These are phyloP conservation scores for Hygrophorus russula DNA, from an alignment of 768 basidiomycete genomes.

Conservation along the genomic window DNA sequence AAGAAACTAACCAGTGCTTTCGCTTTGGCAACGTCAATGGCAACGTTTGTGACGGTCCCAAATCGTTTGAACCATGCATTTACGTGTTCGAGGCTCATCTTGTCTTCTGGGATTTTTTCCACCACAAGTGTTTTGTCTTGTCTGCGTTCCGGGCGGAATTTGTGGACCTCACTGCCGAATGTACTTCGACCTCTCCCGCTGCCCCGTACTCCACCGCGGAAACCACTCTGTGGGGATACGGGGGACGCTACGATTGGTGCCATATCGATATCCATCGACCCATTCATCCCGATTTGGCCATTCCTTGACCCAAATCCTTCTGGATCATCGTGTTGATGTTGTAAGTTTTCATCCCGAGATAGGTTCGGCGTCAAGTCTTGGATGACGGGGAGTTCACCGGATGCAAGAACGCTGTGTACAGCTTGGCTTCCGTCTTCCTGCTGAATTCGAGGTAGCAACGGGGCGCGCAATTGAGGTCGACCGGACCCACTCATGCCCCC, in stretches of 20 bases:
- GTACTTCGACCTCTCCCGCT: conserved; percentile 41
- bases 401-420: conserved; percentile 26
- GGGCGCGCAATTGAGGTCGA: conserved; percentile 38
- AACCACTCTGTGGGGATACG: conserved; percentile 14
- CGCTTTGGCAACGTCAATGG: conserved; percentile 59
- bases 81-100: conserved; percentile 65
- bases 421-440: conserved; percentile 36
- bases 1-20: conserved; percentile 87
- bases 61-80: conserved; percentile 88
- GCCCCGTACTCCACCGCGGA: conserved; percentile 21
- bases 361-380: conserved; percentile 66
- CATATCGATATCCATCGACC: conserved; percentile 22
- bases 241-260: conserved; percentile 20
- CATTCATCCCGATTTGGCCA: conserved; percentile 15
- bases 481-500: conserved; percentile 14
- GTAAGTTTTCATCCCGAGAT: conserved; percentile 22
- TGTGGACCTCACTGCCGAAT: conserved; percentile 56
- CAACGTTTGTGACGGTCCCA: conserved; percentile 86
- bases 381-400: conserved; percentile 74
- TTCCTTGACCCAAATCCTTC: conserved; percentile 1
- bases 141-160: conserved; percentile 55
- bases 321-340: conserved; percentile 15
- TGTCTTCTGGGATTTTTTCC: conserved; percentile 86
- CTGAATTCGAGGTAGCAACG: conserved; percentile 43
- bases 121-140: conserved; percentile 81